Evolutionary conservation across 1,284 basidiomycete species (phyloP).

Genomic region (Ustilago lituana): DNA sequence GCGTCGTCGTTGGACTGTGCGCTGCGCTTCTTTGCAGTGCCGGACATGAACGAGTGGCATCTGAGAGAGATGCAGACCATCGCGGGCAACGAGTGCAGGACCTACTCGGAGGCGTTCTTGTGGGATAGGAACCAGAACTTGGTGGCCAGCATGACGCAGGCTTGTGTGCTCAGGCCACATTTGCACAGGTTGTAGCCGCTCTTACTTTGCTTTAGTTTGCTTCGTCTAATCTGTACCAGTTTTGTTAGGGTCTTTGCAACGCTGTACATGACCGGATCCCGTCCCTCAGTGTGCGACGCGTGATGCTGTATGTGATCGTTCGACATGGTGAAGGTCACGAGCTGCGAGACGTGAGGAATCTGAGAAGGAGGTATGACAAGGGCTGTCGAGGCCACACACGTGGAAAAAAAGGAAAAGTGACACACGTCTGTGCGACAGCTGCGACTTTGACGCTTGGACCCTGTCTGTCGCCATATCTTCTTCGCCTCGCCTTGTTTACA

Average conservation of each 20-base stretch:
- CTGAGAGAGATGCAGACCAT: conserved; percentile 54
- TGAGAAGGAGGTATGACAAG: no score
- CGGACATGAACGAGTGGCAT: conserved; percentile 48
- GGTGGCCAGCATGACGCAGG: conserved; percentile 50
- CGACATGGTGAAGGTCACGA: no score
- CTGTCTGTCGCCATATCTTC: conserved; percentile 18
- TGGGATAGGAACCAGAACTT: conserved; percentile 41
- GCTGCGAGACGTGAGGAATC: no score
- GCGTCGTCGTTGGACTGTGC: conserved; percentile 59
- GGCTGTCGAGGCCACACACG: neutral
- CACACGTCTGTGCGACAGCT: conserved; percentile 5
- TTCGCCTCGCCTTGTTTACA: neutral
- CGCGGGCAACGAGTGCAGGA: conserved; percentile 43
- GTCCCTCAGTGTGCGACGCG: no score
- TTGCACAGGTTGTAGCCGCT: conserved; percentile 7
- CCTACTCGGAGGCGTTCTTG: conserved; percentile 45
- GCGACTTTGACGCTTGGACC: conserved; percentile 14
- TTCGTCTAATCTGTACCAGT: no score
- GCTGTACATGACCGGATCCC: no score
- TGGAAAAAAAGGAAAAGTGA: neutral
- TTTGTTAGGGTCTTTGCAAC: no score
- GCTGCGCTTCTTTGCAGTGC: conserved; percentile 54
- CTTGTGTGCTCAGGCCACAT: conserved; percentile 41
- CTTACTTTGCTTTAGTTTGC: no score
- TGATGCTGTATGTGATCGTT: neutral